phyloP scores from a whole-genome alignment of 495 filamentous ascomycete species.

The Hapsidospora chrysogenum region DNA sequence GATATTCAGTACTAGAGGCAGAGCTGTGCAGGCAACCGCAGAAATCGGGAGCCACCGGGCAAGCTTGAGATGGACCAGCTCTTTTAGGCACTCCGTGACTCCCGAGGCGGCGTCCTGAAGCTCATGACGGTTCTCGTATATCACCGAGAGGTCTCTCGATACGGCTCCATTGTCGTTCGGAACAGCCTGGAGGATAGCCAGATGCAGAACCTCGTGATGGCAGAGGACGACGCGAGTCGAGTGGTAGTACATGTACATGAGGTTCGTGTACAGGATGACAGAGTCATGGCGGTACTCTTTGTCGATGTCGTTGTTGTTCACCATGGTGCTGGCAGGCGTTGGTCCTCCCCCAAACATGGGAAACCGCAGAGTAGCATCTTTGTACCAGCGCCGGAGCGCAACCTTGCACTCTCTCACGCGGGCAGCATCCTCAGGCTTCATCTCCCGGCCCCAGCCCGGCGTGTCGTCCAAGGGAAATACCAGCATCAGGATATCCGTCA shows the following conservation, averaged over 20 bases:
- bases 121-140: conserved; percentile 17
- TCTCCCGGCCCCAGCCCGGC: conserved; percentile 13
- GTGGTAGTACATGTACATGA: conserved; percentile 32
- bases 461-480: conserved; percentile 21
- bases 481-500: conserved; percentile 27
- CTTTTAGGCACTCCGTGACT: conserved; percentile 17
- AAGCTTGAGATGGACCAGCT: conserved; percentile 13
- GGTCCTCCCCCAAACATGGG: conserved; percentile 12
- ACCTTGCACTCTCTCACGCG: conserved; percentile 12
- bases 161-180: conserved; percentile 8
- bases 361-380: conserved; percentile 12
- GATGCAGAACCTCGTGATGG: conserved; percentile 16
- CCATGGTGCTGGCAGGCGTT: conserved; percentile 1
- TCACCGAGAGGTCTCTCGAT: conserved; percentile 10
- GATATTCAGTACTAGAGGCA: conserved; percentile 16
- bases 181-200: conserved; percentile 11
- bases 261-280: conserved; percentile 20
- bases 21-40: conserved; percentile 16
- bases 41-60: conserved; percentile 16
- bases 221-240: conserved; percentile 15
- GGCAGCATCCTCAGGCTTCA: conserved; percentile 7
- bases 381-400: conserved; percentile 15
- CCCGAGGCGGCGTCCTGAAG: conserved; percentile 16
- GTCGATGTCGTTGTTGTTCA: too few species aligned
- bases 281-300: too few species aligned